Percentiles rank a stretch among this genome's conserved stretches.
Conservation (phyloP, 192 early-diverging fungal genomes). For the Irineochytrium annulatum region DNA sequence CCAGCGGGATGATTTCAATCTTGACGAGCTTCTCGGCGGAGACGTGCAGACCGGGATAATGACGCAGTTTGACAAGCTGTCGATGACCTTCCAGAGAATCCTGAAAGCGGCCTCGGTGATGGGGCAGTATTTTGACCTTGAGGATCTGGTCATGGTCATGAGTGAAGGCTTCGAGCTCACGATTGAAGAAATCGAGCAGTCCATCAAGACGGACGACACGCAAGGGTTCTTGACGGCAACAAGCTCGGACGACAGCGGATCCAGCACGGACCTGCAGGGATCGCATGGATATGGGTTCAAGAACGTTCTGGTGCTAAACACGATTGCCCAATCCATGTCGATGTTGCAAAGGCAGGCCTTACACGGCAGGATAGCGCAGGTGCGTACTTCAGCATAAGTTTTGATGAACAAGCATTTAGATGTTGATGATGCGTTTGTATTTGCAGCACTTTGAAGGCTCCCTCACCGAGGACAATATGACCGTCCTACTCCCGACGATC, state of each 20-base stretch:
- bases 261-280: background rate
- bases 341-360: background rate
- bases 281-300: background rate
- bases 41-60: background rate
- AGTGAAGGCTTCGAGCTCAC: background rate
- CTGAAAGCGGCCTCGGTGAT: background rate
- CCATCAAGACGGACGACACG: background rate
- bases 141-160: background rate
- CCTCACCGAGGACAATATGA: background rate
- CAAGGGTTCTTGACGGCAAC: background rate
- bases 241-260: background rate
- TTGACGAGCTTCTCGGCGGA: background rate
- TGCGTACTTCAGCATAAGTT: background rate
- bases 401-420: too few species aligned
- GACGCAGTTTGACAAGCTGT: background rate
- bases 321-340: background rate
- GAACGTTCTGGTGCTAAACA: background rate
- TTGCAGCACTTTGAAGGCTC: background rate
- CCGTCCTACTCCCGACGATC: background rate
- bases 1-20: background rate
- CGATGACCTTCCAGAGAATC: background rate
- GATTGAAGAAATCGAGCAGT: background rate
- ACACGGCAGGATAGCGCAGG: background rate
- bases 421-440: too few species aligned
- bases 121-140: slow-evolving; percentile 1